These are phyloP conservation scores for Diaporthe vaccinii DNA, from an alignment of 2,329 filamentous ascomycete species.

Conservation along the genomic window DNA sequence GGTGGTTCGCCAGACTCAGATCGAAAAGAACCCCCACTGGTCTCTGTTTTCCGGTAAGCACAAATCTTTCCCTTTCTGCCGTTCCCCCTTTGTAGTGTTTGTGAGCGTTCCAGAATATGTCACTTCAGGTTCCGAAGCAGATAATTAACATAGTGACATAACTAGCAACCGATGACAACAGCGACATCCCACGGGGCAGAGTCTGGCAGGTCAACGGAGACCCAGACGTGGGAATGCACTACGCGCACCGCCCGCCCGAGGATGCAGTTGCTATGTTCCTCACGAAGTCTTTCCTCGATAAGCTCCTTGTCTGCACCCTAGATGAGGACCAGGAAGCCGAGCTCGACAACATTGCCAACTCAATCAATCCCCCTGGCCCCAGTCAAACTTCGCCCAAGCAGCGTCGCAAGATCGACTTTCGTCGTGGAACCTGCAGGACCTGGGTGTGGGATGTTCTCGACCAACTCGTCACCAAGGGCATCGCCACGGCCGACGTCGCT, in stretches of 20 bases:
- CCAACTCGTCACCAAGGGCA: not conserved
- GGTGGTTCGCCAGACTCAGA: not conserved
- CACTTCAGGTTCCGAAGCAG: too few species aligned
- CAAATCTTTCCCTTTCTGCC: too few species aligned
- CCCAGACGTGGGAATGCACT: not conserved
- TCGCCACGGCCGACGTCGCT: not conserved
- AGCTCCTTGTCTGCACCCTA: not conserved
- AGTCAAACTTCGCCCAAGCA: too few species aligned
- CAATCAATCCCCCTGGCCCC: not conserved
- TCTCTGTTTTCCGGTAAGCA: not conserved
- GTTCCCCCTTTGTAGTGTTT: too few species aligned
- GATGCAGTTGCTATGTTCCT: too few species aligned
- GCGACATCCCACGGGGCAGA: not conserved
- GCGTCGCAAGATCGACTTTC: not conserved
- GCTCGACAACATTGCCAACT: not conserved
- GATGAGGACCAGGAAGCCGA: not conserved
- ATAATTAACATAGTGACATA: too few species aligned
- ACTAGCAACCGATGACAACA: too few species aligned
- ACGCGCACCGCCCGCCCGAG: not conserved
- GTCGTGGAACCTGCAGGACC: not conserved
- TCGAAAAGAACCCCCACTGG: not conserved
- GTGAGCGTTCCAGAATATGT: too few species aligned
- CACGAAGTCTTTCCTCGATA: not conserved
- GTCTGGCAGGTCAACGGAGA: slow-evolving; percentile 1
- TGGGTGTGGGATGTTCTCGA: not conserved